phyloP scores from a whole-genome alignment of 176 grass and related monocot species.

The Paspalum notatum region DNA sequence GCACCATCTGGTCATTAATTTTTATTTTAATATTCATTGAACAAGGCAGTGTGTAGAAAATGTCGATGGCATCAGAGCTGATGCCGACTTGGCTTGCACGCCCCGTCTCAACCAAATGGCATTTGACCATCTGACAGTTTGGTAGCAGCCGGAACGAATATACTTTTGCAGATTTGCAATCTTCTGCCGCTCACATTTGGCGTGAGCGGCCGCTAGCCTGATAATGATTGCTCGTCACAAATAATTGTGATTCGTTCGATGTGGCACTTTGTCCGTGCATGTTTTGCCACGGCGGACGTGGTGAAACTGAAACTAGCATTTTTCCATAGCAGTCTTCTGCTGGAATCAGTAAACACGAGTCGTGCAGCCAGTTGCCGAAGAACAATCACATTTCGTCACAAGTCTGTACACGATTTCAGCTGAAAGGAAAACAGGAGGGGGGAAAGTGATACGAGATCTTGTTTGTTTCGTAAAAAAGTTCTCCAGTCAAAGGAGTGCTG shows the following conservation, averaged over 20 bases:
- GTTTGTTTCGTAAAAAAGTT: too few relatives aligned
- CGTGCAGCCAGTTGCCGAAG: too few relatives aligned
- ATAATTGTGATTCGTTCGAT: background rate
- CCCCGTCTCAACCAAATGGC: background rate
- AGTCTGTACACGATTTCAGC: too few relatives aligned
- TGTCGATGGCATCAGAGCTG: too few relatives aligned
- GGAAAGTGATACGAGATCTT: too few relatives aligned
- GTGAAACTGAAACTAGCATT: background rate
- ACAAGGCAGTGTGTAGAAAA: background rate
- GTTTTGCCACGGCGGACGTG: background rate
- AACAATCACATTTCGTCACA: too few relatives aligned
- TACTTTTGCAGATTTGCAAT: constrained; percentile 13
- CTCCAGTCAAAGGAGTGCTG: constrained; percentile 88
- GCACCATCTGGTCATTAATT: background rate
- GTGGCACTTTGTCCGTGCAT: background rate
- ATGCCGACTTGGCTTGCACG: constrained; percentile 16
- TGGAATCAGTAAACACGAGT: too few relatives aligned
- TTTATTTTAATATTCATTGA: background rate
- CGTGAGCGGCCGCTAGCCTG: background rate
- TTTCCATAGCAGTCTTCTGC: too few relatives aligned
- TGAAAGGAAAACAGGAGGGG: too few relatives aligned
- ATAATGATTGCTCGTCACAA: background rate
- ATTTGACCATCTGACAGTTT: background rate
- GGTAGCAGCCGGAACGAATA: background rate
- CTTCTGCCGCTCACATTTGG: background rate